Percentiles rank a stretch among this genome's conserved stretches.
Conservation (phyloP, 257 asterid species). For the Orobanche coerulescens region DNA sequence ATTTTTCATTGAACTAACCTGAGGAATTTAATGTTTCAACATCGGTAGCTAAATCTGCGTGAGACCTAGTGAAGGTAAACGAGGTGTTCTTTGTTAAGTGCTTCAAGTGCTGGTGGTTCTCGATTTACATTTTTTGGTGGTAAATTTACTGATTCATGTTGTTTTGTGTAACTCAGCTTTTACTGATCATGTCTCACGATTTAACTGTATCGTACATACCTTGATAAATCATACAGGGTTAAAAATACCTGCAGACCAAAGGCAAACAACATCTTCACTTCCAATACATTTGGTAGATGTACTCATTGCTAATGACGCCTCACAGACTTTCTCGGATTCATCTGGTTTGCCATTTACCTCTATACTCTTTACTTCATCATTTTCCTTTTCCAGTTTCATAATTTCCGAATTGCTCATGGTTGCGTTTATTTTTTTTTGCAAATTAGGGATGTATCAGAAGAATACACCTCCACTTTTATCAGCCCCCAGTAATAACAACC, state of each 20-base stretch:
- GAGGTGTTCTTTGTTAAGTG: constrained; percentile 1
- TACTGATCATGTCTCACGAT: background rate
- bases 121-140: background rate
- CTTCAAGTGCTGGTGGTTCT: background rate
- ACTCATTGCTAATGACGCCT: constrained; percentile 40
- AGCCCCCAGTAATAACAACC: constrained; percentile 48
- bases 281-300: constrained; percentile 83
- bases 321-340: constrained; percentile 64
- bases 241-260: constrained; percentile 75
- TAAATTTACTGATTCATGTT: background rate
- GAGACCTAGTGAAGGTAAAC: constrained; percentile 13
- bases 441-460: constrained; percentile 77
- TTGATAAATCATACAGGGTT: constrained; percentile 40
- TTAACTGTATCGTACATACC: background rate
- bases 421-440: constrained; percentile 15
- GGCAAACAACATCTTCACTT: constrained; percentile 72
- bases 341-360: constrained; percentile 43
- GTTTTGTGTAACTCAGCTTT: background rate
- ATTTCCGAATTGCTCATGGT: background rate
- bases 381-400: background rate
- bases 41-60: background rate
- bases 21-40: background rate
- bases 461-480: constrained; percentile 74
- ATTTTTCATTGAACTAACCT: background rate
- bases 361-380: constrained; percentile 13